Percentiles rank a stretch among this genome's conserved stretches.
These are phyloP conservation scores for Davidsoniella eucalypti DNA, from an alignment of 2,329 filamentous ascomycete genomes.

Conservation along the genomic window DNA sequence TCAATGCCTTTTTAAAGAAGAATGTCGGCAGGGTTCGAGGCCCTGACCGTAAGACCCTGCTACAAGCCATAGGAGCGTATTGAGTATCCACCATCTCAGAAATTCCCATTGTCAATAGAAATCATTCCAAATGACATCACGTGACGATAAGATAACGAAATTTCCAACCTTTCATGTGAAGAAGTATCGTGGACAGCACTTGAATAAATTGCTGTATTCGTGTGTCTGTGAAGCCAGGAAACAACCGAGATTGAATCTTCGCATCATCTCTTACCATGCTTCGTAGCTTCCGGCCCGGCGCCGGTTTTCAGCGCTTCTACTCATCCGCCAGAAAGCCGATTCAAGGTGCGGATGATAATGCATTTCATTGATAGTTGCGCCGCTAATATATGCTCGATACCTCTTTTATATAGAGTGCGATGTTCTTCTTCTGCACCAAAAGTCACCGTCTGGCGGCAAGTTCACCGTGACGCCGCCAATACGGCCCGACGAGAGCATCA, in stretches of 20 bases:
- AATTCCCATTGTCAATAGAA: background rate
- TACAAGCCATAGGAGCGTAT: background rate
- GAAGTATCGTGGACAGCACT: background rate
- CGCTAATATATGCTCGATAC: background rate
- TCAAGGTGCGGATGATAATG: conserved; percentile 35
- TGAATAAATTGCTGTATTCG: background rate
- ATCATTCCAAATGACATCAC: conserved; percentile 1
- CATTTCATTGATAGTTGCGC: conserved; percentile 41
- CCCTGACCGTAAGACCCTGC: conserved; percentile 4
- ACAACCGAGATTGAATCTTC: too few relatives aligned
- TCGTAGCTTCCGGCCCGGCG: background rate
- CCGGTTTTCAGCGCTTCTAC: conserved; percentile 1
- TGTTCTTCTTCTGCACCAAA: conserved; percentile 25
- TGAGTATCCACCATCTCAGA: background rate
- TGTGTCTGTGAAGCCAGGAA: background rate
- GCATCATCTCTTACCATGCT: background rate
- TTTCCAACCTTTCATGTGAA: background rate
- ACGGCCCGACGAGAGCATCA: conserved; percentile 19
- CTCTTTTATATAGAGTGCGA: conserved; percentile 22
- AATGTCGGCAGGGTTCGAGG: background rate
- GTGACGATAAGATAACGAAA: conserved; percentile 11
- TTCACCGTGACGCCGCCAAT: conserved; percentile 25
- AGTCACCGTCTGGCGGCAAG: conserved; percentile 19
- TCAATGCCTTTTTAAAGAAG: conserved; percentile 1
- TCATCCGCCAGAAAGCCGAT: conserved; percentile 7